These are phyloP conservation scores for Pouteria campechiana DNA, from an alignment of 179 eudicot genomes.

Conservation along the genomic window DNA sequence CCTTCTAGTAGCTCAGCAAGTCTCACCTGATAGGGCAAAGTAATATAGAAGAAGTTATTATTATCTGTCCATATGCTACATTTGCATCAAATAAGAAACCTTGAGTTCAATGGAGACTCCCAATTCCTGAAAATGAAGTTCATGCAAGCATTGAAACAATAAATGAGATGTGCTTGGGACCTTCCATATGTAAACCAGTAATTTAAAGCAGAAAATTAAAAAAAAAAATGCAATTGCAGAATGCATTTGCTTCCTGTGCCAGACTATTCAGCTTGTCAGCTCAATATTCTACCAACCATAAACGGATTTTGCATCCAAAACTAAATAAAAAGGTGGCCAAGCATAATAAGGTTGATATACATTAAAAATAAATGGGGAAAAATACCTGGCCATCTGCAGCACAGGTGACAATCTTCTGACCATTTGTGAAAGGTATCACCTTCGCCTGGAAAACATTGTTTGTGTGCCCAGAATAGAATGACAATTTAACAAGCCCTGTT, in stretches of 20 bases:
- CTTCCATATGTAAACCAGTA: background rate
- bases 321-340: background rate
- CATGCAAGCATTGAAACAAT: background rate
- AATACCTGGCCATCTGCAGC: constrained; percentile 82
- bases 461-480: constrained; percentile 62
- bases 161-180: background rate
- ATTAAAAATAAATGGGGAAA: constrained; percentile 2
- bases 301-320: background rate
- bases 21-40: constrained; percentile 37
- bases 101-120: too few species aligned
- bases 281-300: background rate
- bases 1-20: constrained; percentile 39
- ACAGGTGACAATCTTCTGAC: constrained; percentile 49
- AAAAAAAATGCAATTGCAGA: too few species aligned
- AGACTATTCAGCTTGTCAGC: background rate
- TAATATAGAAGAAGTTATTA: background rate
- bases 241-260: too few species aligned
- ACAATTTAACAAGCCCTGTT: constrained; percentile 18
- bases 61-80: too few species aligned
- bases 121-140: background rate
- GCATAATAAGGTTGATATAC: background rate
- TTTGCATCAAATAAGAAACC: too few species aligned
- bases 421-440: constrained; percentile 72
- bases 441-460: constrained; percentile 62
- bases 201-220: background rate